These are phyloP conservation scores for Heliosperma pusillum DNA, from an alignment of 148 eudicot genomes.

Conservation along the genomic window DNA sequence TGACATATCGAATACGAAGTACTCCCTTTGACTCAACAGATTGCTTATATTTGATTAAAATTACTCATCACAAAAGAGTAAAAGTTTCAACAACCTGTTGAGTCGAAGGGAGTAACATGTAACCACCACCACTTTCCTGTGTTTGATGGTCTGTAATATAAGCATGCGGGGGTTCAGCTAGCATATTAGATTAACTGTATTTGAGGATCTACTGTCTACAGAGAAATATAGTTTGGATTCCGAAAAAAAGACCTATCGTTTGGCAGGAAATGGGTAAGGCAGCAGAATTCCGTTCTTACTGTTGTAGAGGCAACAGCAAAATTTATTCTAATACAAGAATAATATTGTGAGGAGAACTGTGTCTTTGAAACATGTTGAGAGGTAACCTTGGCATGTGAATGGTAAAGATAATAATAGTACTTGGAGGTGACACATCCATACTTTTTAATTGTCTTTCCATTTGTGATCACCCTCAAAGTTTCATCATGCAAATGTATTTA, in stretches of 20 bases:
- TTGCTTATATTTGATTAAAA: too few species aligned
- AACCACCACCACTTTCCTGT: background rate
- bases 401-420: background rate
- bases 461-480: slow-evolving; percentile 1
- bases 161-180: background rate
- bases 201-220: background rate
- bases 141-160: background rate
- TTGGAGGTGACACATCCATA: background rate
- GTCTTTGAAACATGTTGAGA: background rate
- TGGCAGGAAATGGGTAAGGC: background rate
- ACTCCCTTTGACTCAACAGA: too few species aligned
- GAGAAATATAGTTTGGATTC: background rate
- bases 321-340: background rate
- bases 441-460: background rate
- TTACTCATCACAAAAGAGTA: too few species aligned
- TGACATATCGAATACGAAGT: background rate
- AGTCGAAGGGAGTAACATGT: background rate
- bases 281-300: background rate
- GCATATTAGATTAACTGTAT: background rate
- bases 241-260: background rate
- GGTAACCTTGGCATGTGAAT: background rate
- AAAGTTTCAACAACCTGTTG: too few species aligned
- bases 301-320: background rate
- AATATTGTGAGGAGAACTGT: background rate
- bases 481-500: background rate